Conservation (phyloP, 164 flowering plant species). For the Piper longum region DNA sequence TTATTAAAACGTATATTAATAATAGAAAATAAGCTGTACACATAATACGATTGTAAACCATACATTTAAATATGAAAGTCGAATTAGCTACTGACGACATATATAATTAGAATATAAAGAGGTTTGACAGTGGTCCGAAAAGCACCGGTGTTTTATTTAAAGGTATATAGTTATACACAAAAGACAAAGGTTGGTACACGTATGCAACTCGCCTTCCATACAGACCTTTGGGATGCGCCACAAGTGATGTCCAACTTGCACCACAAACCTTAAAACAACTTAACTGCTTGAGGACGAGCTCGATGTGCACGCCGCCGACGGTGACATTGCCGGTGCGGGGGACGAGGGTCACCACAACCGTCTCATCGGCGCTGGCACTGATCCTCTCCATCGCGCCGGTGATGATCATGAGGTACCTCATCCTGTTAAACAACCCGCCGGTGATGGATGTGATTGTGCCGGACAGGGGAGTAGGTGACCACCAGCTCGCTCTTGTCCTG, state of each 20-base stretch:
- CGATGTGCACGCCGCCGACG: constrained; percentile 3
- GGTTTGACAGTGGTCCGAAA: too few relatives aligned
- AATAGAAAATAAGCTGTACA: too few relatives aligned
- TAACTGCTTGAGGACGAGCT: neutral
- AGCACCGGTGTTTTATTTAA: too few relatives aligned
- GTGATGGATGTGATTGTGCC: neutral
- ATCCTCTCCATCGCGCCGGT: neutral
- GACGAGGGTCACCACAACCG: constrained; percentile 1
- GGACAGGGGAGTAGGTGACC: neutral
- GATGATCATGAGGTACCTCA: neutral
- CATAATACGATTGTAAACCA: too few relatives aligned
- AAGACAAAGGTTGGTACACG: too few relatives aligned
- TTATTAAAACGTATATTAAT: too few relatives aligned
- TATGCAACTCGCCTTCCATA: too few relatives aligned
- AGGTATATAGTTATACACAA: too few relatives aligned
- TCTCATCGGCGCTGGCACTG: neutral
- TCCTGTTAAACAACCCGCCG: neutral
- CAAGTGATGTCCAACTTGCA: neutral
- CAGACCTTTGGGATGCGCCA: neutral
- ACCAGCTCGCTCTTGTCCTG: neutral
- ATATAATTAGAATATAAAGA: too few relatives aligned
- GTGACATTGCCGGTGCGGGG: neutral
- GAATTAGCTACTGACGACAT: too few relatives aligned
- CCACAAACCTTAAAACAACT: neutral
- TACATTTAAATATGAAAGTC: too few relatives aligned